Conservation (phyloP, 1,284 basidiomycete species). For the Mycosarcoma mackinlayi region DNA sequence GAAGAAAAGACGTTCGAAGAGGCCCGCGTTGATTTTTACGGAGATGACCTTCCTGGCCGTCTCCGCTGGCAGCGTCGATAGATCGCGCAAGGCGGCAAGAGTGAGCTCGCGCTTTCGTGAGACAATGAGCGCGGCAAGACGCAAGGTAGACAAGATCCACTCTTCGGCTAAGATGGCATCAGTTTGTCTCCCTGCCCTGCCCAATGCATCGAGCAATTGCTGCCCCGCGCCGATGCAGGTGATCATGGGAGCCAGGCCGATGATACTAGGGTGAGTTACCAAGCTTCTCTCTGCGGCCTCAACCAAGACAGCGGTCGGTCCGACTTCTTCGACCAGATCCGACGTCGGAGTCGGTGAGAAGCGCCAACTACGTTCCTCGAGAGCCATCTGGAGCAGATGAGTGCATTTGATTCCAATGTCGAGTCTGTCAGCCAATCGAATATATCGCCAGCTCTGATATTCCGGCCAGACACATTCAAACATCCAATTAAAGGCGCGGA, state of each 20-base stretch:
- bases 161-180: slow-evolving; percentile 78
- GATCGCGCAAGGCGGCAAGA: slow-evolving; percentile 34
- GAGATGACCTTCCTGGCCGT: slow-evolving; percentile 39
- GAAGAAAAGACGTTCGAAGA: slow-evolving; percentile 54
- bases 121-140: slow-evolving; percentile 70
- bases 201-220: slow-evolving; percentile 74
- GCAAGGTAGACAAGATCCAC: slow-evolving; percentile 77
- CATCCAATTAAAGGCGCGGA: slow-evolving; percentile 80
- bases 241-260: slow-evolving; percentile 80
- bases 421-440: slow-evolving; percentile 79
- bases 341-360: slow-evolving; percentile 9
- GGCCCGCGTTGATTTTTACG: slow-evolving; percentile 33
- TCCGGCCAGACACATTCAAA: slow-evolving; percentile 87
- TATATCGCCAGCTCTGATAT: slow-evolving; percentile 83
- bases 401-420: slow-evolving; percentile 79
- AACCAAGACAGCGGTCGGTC: slow-evolving; percentile 22
- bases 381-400: slow-evolving; percentile 76
- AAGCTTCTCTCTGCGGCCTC: slow-evolving; percentile 77
- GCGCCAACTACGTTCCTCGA: slow-evolving; percentile 71
- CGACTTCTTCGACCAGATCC: slow-evolving; percentile 63
- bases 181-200: slow-evolving; percentile 75
- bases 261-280: slow-evolving; percentile 77
- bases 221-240: slow-evolving; percentile 76
- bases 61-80: slow-evolving; percentile 43
- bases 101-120: slow-evolving; percentile 39